A percentile compares a stretch with the other conserved stretches of the same genome.
phyloP scores from a whole-genome alignment of 108 stramenopile genomes.

The Discostella pseudostelligera region DNA sequence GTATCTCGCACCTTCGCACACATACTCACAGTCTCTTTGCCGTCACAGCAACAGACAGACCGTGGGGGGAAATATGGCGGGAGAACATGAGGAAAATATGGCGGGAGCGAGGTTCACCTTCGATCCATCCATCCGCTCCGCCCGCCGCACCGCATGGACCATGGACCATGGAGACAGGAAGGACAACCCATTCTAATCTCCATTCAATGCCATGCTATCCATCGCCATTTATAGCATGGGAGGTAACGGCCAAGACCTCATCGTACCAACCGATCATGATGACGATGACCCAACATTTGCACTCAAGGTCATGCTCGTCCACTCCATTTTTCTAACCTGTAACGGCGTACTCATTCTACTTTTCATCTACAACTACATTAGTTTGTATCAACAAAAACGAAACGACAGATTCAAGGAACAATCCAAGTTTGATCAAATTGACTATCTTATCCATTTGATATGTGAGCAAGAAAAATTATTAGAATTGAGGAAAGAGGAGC shows the following conservation, averaged over 20 bases:
- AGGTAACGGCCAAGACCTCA: neutral
- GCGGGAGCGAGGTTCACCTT: too few relatives aligned
- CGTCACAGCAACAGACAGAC: too few relatives aligned
- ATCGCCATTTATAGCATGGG: neutral
- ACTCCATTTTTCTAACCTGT: neutral
- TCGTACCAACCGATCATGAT: neutral
- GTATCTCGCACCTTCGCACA: neutral
- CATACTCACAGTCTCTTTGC: neutral
- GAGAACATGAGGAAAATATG: too few relatives aligned
- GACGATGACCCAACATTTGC: too few relatives aligned
- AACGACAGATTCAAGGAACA: neutral
- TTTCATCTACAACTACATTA: neutral
- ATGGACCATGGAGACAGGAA: too few relatives aligned
- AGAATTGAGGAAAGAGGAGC: neutral
- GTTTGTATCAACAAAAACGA: neutral
- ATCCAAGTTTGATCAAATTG: neutral
- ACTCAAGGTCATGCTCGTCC: slow-evolving; percentile 5
- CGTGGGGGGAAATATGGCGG: too few relatives aligned
- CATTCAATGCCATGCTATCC: too few relatives aligned
- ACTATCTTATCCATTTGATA: slow-evolving; percentile 3
- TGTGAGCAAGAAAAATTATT: neutral
- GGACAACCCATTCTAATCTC: too few relatives aligned
- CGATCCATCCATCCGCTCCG: too few relatives aligned
- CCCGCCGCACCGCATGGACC: too few relatives aligned
- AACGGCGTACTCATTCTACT: neutral